These are phyloP conservation scores for Fagus crenata DNA, from an alignment of 306 rosid genomes.

Conservation along the genomic window DNA sequence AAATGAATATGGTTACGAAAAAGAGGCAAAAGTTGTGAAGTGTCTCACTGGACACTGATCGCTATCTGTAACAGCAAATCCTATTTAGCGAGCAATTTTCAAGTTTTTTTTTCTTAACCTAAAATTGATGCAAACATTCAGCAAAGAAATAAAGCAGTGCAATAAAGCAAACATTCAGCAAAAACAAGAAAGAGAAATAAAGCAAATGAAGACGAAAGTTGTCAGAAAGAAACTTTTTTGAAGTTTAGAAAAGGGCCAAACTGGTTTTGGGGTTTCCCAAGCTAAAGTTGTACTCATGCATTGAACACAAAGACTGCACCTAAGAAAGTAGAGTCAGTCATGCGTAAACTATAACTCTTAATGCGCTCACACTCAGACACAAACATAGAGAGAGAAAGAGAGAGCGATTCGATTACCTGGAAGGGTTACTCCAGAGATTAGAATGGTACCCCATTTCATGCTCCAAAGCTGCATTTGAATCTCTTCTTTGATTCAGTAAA, in stretches of 20 bases:
- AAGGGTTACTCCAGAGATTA: conserved; percentile 57
- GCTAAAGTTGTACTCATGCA: conserved; percentile 28
- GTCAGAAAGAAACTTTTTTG: conserved; percentile 44
- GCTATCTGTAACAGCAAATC: too few relatives aligned
- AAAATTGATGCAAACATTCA: conserved; percentile 25
- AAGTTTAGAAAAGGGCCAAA: conserved; percentile 42
- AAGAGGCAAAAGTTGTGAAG: background rate
- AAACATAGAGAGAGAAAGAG: conserved; percentile 18
- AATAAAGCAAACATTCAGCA: conserved; percentile 26
- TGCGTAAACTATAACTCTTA: conserved; percentile 5
- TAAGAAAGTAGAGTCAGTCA: conserved; percentile 26
- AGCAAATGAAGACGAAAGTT: conserved; percentile 48
- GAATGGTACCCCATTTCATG: conserved; percentile 49
- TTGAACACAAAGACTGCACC: background rate
- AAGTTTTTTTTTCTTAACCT: background rate
- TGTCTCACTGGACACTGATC: background rate
- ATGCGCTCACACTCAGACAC: conserved; percentile 26
- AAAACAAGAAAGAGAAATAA: conserved; percentile 34
- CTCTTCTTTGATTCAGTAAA: conserved; percentile 46
- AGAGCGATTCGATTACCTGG: conserved; percentile 50
- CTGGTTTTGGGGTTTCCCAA: conserved; percentile 30
- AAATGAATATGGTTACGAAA: background rate
- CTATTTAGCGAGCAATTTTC: background rate
- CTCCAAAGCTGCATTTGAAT: conserved; percentile 45
- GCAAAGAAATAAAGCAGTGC: conserved; percentile 32